Base-by-base conservation (phyloP, 2,329 filamentous ascomycete genomes). In the Dryadomyces quercivorus region DNA sequence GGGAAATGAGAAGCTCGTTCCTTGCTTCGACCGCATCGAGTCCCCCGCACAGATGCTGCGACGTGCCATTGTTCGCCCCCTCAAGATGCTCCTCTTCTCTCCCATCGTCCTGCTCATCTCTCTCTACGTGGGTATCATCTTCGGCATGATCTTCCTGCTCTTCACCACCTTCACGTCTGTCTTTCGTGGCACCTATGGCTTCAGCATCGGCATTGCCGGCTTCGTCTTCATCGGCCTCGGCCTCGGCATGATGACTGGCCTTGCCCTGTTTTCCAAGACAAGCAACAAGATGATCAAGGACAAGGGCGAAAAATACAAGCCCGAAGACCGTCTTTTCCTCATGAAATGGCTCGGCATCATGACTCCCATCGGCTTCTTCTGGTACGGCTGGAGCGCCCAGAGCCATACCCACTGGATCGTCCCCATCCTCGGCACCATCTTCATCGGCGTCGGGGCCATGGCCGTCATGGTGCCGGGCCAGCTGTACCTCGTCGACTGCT, bases 201-300 rank as follows among this genome's bases (percentile, higher is more conserved):
- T 82, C 62, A 66, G 65, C 21, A 67, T 68, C 16, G 69, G 71
- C 15, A 63, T 64, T 43, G 65, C 66, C 16, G 71, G 69, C 2
- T 67, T 84, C 20, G 67, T 76, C 38, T 79, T 76, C 20, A 73
- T 81, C 0, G 78, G 81, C 51, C 72, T 77, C 4, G 70, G 75
- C 57, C 62, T 70, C 44, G 75, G 66, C 55, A 73, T 64, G 64
- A 66, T 68, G 67, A 65, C 71, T 12, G 70, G 72, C 1, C 63
- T 73, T 13, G 67, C 68, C 13, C 59, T 63, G 12, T 69, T 69
- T 22, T 67, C 68, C 16, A 87, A 86, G 59, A 72, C 83, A 2
- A 72, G 75, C 58, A 86, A 85, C 67, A 67, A 74, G 1, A 74
- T 80, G 52, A 86, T 86, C 63, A 44, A 51, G 58, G 80, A 83